Evolutionary conservation across 2,329 filamentous ascomycete species (phyloP), one percentile per base, ranked within the genome.

Genomic region (Hymenoscyphus salicellus): DNA sequence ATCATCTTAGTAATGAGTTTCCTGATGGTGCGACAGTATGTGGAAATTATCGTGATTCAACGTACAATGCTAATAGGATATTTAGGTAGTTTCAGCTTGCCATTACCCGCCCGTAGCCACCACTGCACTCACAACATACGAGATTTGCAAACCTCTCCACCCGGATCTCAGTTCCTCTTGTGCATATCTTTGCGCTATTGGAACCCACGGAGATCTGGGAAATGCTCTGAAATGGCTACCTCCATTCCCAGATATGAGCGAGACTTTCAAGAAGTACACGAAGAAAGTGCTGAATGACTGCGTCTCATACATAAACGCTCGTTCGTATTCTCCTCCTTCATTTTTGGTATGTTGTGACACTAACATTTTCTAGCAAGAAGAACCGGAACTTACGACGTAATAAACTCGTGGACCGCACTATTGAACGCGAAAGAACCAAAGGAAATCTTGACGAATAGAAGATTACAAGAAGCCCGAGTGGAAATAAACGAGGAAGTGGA

Each of bases 131-230:
- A 79, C 90, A 17, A 88, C 86, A 0, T 89, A 89, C 70, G 78
- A 84, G 58, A 83, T 91, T 33, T 90, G 88, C 70, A 78, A 79
- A 26, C 77, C 80, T 0, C 77, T 90, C 0, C 81, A 89, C 69
- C 77, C 79, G 0, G 76, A 79, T 1, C 80, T 89, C 0, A 70
- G 73, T 3, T 71, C 74, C 1, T 75, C 77, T 5, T 87, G 85
- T 69, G 83, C 81, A 46, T 90, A 87, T 83, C 78, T 90, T 0
- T 87, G 86, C 62, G 81, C 82, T 2, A 81, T 89, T 67, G 88
- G 88, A 8, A 89, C 87, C 0, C 85, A 89, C 66, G 87, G 87
- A 2, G 88, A 90, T 67, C 78, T 90, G 0, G 87, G 87, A 16
- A 88, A 83, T 46, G 82, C 82, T 0, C 67, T 89, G 17, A 89